Evolutionary conservation across 2,329 filamentous ascomycete species (phyloP).

Genomic region (Lecanicillium sp.): DNA sequence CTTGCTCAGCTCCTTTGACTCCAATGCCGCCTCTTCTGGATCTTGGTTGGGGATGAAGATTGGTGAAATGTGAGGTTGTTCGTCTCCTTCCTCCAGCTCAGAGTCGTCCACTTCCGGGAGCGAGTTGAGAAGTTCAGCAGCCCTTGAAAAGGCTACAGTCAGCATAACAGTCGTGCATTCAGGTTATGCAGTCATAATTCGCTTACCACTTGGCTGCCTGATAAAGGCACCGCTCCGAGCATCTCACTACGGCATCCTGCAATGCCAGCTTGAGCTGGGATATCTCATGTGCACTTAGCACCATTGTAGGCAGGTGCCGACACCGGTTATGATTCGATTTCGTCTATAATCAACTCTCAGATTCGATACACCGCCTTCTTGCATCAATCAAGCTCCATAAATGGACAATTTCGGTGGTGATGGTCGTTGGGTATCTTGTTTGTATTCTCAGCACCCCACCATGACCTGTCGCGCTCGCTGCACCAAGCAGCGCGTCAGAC

Average conservation of each 20-base stretch:
- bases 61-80: conserved; percentile 32
- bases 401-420: too few species aligned
- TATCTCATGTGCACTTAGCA: conserved; percentile 47
- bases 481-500: too few species aligned
- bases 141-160: conserved; percentile 48
- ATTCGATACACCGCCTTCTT: too few species aligned
- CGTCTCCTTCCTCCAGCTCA: conserved; percentile 33
- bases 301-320: conserved; percentile 31
- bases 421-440: too few species aligned
- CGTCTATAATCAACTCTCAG: too few species aligned
- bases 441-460: too few species aligned
- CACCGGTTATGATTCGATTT: too few species aligned
- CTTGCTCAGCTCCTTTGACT: conserved; percentile 70
- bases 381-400: too few species aligned
- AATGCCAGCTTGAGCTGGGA: conserved; percentile 64
- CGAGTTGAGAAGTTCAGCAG: conserved; percentile 85
- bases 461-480: too few species aligned
- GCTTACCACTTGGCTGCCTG: conserved; percentile 90
- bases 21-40: conserved; percentile 64
- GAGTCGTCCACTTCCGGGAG: conserved; percentile 57
- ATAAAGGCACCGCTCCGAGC: conserved; percentile 90
- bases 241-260: conserved; percentile 81
- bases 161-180: not conserved
- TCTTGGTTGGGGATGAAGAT: conserved; percentile 54
- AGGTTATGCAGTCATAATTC: not conserved